Evolutionary conservation across 768 basidiomycete species (phyloP).

Genomic region (Fomitopsis pulvina): DNA sequence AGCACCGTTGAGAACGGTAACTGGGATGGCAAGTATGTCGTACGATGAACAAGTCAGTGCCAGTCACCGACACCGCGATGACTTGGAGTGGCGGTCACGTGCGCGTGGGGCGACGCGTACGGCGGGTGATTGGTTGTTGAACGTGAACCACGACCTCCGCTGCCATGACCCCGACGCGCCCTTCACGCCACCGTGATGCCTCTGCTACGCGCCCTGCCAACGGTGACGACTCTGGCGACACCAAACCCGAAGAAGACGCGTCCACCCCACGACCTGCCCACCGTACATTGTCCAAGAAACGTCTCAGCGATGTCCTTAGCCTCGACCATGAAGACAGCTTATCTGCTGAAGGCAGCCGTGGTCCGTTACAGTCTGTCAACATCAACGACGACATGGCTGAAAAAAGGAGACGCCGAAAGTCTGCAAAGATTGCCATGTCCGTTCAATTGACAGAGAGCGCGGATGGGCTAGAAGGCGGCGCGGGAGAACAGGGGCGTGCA

Average conservation of each 20-base stretch:
- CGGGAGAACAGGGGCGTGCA: conserved; percentile 32
- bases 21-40: too few species aligned
- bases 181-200: conserved; percentile 5
- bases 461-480: conserved; percentile 43
- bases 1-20: too few species aligned
- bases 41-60: too few species aligned
- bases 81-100: conserved; percentile 12
- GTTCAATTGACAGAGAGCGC: conserved; percentile 35
- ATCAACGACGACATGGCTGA: conserved; percentile 85
- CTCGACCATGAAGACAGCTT: conserved; percentile 38
- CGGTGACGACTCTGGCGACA: conserved; percentile 17
- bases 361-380: conserved; percentile 34
- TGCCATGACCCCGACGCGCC: not conserved
- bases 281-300: conserved; percentile 31
- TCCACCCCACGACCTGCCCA: conserved; percentile 13
- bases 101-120: conserved; percentile 10
- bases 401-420: conserved; percentile 77
- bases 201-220: conserved; percentile 5
- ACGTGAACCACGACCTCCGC: conserved; percentile 8
- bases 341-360: conserved; percentile 25
- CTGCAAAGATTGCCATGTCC: conserved; percentile 50
- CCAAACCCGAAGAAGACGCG: conserved; percentile 17
- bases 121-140: conserved; percentile 6
- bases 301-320: conserved; percentile 52
- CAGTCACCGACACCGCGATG: conserved; percentile 1